Evolutionary conservation across 371 early-diverging fungal genomes (phyloP).

Genomic region (Mortierella sp.): DNA sequence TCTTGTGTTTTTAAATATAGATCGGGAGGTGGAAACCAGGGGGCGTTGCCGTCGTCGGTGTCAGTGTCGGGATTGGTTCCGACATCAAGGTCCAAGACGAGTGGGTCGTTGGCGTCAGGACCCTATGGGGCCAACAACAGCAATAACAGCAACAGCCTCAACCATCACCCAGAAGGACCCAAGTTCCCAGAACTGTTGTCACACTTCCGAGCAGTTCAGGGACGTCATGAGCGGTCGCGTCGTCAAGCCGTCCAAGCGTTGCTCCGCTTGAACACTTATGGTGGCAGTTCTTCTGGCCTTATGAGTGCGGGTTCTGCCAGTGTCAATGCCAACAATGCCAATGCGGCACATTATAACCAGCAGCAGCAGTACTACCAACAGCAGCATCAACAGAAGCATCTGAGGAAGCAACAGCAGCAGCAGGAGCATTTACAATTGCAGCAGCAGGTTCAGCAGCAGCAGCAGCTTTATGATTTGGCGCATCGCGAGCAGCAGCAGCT

Average conservation of each 20-base stretch:
- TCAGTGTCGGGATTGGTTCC: conserved; percentile 17
- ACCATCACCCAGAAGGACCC: conserved; percentile 53
- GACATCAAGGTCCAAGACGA: conserved; percentile 29
- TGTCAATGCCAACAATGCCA: too few species aligned
- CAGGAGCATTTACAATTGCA: conserved; percentile 48
- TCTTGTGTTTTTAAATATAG: conserved; percentile 6
- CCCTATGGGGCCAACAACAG: background rate
- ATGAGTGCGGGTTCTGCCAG: background rate
- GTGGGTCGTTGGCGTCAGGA: background rate
- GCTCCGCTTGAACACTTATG: conserved; percentile 45
- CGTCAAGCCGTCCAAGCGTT: conserved; percentile 40
- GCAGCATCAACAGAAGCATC: conserved; percentile 47
- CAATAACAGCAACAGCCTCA: conserved; percentile 1
- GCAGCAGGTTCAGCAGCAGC: conserved; percentile 53
- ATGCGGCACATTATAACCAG: conserved; percentile 39
- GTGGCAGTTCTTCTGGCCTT: conserved; percentile 26
- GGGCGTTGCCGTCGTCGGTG: conserved; percentile 1
- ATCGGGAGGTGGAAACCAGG: conserved; percentile 20
- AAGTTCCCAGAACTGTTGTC: conserved; percentile 68
- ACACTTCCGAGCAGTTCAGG: conserved; percentile 72
- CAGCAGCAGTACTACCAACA: conserved; percentile 41
- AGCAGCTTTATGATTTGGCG: conserved; percentile 39
- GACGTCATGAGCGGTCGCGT: conserved; percentile 69
- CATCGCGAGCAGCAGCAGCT: conserved; percentile 30
- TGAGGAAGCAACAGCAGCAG: conserved; percentile 45